Evolutionary conservation across 2,329 filamentous ascomycete genomes (phyloP), one percentile per base, ranked within the genome.

Genomic region (Pyricularia grisea): DNA sequence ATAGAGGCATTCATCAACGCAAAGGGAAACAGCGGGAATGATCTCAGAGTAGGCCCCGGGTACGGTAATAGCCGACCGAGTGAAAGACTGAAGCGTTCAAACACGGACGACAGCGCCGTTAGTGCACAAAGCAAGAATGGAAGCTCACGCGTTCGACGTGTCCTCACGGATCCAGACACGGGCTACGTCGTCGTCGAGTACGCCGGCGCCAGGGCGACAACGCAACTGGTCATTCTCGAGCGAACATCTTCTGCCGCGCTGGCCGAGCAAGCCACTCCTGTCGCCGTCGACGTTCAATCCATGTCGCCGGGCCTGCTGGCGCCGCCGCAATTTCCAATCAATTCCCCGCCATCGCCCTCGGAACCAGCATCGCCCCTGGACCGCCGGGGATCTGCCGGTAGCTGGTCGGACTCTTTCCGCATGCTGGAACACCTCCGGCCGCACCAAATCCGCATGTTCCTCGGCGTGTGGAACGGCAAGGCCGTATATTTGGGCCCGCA

Each of bases 401-500:
- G n/a, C 65, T 20, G 20, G 30, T 23, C 65, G 12, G 65, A 66
- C 65, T 66, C 65, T 3, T 66, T 66, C 27, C 55, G 67, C 25
- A 17, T 68, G 55, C 58, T 64, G 23, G 28, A 64, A 27, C 50
- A 68, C 58, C 67, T 68, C 20, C 30, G 30, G 25, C 55, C 67
- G 14, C 31, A 67, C 20, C 65, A 67, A 36, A 67, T 67, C 65
- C 30, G 65, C 10, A 50, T 67, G 30, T 67, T 67, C 33, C 36
- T 67, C 31, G 65, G 65, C 23, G 33, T 67, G n/a, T 50, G 33
- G 31, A 23, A 67, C 17, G 67, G 67, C 55, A 63, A 68, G n/a
- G 67, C 67, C 17, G 67, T 50, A 28, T 68, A 68, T 31, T 58
- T 68, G 27, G 67, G 67, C 28, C 67, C 67, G 67, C 55, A 68